Evolutionary conservation across 2,329 filamentous ascomycete species (phyloP).

Genomic region (Penicillium sp.): DNA sequence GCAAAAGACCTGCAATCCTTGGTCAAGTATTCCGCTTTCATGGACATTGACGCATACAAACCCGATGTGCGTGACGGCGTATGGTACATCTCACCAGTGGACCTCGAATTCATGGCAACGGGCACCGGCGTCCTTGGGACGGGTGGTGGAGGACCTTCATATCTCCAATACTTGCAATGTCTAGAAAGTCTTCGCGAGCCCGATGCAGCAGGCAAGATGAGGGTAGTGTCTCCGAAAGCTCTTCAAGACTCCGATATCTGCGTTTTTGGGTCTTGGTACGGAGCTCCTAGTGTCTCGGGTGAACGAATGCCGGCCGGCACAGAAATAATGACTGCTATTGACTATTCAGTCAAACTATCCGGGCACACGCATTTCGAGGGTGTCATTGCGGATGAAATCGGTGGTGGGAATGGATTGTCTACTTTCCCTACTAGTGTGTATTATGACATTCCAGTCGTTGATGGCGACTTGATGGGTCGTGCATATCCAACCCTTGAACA

Average conservation of each 20-base stretch:
- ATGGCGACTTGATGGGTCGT: conserved; percentile 54
- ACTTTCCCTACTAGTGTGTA: conserved; percentile 32
- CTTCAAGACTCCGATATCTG: conserved; percentile 46
- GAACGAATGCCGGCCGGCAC: conserved; percentile 18
- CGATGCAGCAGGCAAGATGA: conserved; percentile 34
- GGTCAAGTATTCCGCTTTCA: conserved; percentile 25
- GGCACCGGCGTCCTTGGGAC: conserved; percentile 45
- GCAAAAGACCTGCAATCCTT: conserved; percentile 44
- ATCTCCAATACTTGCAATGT: conserved; percentile 52
- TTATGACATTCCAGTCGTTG: conserved; percentile 46
- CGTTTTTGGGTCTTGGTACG: conserved; percentile 53
- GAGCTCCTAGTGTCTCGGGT: conserved; percentile 30
- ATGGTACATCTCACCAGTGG: conserved; percentile 44
- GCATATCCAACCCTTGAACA: conserved; percentile 45
- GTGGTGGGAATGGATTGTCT: conserved; percentile 43
- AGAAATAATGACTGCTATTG: conserved; percentile 11
- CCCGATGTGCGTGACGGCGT: conserved; percentile 35
- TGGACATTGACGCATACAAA: conserved; percentile 37
- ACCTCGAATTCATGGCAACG: conserved; percentile 43
- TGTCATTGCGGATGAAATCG: conserved; percentile 34
- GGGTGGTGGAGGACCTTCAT: conserved; percentile 48
- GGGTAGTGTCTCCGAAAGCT: conserved; percentile 45
- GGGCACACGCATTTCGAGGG: conserved; percentile 38
- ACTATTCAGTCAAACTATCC: conserved; percentile 26
- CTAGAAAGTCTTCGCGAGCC: conserved; percentile 32